Percentiles rank a stretch among this genome's conserved stretches.
phyloP scores from a whole-genome alignment of 2,329 filamentous ascomycete species.

The Hymenoscyphus linearis region DNA sequence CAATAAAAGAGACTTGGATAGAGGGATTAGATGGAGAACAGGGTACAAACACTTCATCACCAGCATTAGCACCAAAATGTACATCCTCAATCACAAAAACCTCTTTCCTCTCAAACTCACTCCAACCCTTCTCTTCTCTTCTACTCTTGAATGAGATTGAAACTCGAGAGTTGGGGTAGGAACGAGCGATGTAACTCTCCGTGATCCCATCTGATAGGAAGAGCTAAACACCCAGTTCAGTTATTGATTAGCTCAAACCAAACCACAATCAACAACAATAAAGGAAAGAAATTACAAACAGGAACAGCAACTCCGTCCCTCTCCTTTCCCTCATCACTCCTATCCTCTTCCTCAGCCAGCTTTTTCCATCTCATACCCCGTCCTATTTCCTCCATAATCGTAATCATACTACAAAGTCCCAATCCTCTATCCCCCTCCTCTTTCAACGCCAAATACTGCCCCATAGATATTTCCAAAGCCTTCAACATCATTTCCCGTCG shows the following conservation, averaged over 20 bases:
- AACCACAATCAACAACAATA: neutral
- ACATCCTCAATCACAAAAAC: slow-evolving; percentile 12
- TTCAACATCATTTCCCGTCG: slow-evolving; percentile 8
- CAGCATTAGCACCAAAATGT: slow-evolving; percentile 20
- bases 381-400: slow-evolving; percentile 15
- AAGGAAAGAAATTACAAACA: neutral
- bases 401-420: slow-evolving; percentile 11
- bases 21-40: neutral
- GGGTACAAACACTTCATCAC: slow-evolving; percentile 8
- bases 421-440: slow-evolving; percentile 4
- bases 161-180: slow-evolving; percentile 4
- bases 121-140: neutral
- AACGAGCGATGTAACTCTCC: slow-evolving; percentile 18
- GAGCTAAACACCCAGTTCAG: slow-evolving; percentile 7
- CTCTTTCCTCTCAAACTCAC: neutral
- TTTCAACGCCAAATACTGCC: slow-evolving; percentile 13
- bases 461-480: slow-evolving; percentile 7
- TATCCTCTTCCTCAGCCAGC: neutral
- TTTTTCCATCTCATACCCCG: slow-evolving; percentile 2
- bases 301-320: neutral
- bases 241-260: neutral
- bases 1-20: neutral
- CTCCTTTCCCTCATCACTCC: neutral
- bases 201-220: slow-evolving; percentile 23
- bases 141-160: too few relatives aligned